A percentile compares a stretch with the other conserved stretches of the same genome.
These are phyloP conservation scores for Fusarium sp. DNA, from an alignment of 2,329 filamentous ascomycete species.

Conservation along the genomic window DNA sequence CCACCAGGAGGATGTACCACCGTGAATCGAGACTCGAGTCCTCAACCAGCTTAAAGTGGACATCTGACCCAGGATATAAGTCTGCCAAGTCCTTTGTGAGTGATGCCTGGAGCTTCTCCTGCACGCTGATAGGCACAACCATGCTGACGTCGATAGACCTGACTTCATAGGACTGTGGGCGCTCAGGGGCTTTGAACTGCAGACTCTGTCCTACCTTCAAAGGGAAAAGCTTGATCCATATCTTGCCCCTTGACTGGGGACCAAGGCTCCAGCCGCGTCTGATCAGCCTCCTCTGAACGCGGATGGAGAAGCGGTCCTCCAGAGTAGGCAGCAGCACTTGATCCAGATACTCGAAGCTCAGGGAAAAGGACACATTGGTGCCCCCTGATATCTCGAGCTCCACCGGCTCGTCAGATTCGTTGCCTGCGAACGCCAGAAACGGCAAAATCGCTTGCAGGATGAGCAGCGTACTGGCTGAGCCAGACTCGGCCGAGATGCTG, in stretches of 20 bases:
- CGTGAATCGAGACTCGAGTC: slow-evolving; percentile 64
- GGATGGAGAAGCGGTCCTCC: slow-evolving; percentile 61
- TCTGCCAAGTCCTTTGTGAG: slow-evolving; percentile 55
- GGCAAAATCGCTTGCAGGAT: slow-evolving; percentile 72
- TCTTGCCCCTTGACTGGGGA: slow-evolving; percentile 53
- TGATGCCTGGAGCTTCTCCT: slow-evolving; percentile 53
- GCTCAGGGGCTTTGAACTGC: slow-evolving; percentile 46
- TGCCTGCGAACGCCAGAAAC: slow-evolving; percentile 67
- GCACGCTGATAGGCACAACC: slow-evolving; percentile 60
- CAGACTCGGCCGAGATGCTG: slow-evolving; percentile 61
- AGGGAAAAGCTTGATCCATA: slow-evolving; percentile 57
- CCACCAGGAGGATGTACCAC: slow-evolving; percentile 69
- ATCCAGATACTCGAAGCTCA: slow-evolving; percentile 72
- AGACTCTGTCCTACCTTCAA: slow-evolving; percentile 52
- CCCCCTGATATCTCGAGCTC: slow-evolving; percentile 67
- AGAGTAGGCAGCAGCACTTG: slow-evolving; percentile 70
- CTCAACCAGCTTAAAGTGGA: slow-evolving; percentile 60
- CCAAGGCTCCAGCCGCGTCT: slow-evolving; percentile 65
- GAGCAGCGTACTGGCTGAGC: slow-evolving; percentile 66
- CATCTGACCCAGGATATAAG: slow-evolving; percentile 57
- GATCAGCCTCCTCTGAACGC: slow-evolving; percentile 58
- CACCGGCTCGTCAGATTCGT: slow-evolving; percentile 56
- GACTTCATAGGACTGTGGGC: slow-evolving; percentile 51
- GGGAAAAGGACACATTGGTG: slow-evolving; percentile 69
- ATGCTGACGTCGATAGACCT: slow-evolving; percentile 63